Base-by-base conservation (phyloP, 2,329 filamentous ascomycete genomes). In the Blumeriella jaapii region DNA sequence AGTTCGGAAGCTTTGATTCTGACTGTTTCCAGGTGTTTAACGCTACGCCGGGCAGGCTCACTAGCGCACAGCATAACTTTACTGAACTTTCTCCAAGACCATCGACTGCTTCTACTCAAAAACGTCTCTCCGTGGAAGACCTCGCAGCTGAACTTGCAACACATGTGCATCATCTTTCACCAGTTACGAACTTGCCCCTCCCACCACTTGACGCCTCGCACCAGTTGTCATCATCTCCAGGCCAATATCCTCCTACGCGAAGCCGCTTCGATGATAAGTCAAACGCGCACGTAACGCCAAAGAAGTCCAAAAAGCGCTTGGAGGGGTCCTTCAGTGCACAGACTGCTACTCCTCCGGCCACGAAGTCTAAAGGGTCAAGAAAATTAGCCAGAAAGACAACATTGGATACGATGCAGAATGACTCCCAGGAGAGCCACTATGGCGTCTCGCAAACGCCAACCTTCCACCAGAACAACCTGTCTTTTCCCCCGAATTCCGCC, bases 151-250 rank as follows among this genome's bases (percentile, higher is more conserved):
- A 71, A 45, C 64, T 71, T 46, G 63, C 67, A 53, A 66, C 74
- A 53, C 74, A 80, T 71, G 69, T 66, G 49, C 74, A 73, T 47
- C 69, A 78, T 53, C 68, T 72, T 48, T 69, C 69, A 27, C 61
- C 68, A 27, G 64, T 65, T 48, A 60, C 63, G 11, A 68, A 61
- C 50, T 56, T 71, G 35, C 61, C 65, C 36, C 57, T 78, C 37
- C 70, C 74, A 40, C 68, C 73, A 19, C 71, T 78, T 51, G 69
- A 76, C 47, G 68, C 69, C 20, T 67, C 72, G 43, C 64, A 64
- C 50, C 66, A 68, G 47, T 56, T 79, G 27, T 63, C 64, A 10
- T 78, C 74, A 11, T 77, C 76, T 33, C 68, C 73, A 20, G 64
- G 58, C 20, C 59, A 64, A 30, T 44, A 48, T 31, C 42, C 46